Evolutionary conservation across 2,329 filamentous ascomycete species (phyloP).

Genomic region (Colletotrichum sp.): DNA sequence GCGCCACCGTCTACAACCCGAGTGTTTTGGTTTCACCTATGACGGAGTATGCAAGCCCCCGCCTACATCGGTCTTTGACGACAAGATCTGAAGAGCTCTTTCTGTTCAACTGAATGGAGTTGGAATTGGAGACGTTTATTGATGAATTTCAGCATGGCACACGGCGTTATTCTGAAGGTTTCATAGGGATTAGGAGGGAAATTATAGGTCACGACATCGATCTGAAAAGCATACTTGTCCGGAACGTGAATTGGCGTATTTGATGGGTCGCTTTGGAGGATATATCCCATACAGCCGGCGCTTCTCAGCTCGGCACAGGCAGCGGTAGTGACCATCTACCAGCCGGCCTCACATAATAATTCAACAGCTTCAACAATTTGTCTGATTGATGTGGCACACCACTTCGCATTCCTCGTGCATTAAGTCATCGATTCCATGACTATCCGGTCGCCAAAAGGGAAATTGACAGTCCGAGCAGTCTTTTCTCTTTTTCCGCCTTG

Average conservation of each 20-base stretch:
- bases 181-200: not conserved
- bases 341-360: not conserved
- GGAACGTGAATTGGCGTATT: not conserved
- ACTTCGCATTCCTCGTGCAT: not conserved
- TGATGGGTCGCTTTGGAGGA: not conserved
- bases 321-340: no score
- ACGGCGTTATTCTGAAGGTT: not conserved
- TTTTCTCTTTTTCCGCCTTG: not conserved
- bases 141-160: not conserved
- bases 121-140: not conserved
- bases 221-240: not conserved
- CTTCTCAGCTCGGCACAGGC: not conserved
- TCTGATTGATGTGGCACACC: not conserved
- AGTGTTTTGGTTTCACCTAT: conserved; percentile 40
- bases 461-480: not conserved
- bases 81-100: conserved; percentile 49
- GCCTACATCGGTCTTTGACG: conserved; percentile 39
- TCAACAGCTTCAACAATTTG: not conserved
- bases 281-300: conserved; percentile 11
- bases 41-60: conserved; percentile 31
- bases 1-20: conserved; percentile 1
- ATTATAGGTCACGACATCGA: not conserved
- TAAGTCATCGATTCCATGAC: not conserved
- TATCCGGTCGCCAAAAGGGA: not conserved
- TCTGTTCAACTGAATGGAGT: conserved; percentile 17